Percentiles rank a stretch among this genome's conserved stretches.
phyloP scores from a whole-genome alignment of 2,329 filamentous ascomycete genomes.

The Xylariaceae sp. region DNA sequence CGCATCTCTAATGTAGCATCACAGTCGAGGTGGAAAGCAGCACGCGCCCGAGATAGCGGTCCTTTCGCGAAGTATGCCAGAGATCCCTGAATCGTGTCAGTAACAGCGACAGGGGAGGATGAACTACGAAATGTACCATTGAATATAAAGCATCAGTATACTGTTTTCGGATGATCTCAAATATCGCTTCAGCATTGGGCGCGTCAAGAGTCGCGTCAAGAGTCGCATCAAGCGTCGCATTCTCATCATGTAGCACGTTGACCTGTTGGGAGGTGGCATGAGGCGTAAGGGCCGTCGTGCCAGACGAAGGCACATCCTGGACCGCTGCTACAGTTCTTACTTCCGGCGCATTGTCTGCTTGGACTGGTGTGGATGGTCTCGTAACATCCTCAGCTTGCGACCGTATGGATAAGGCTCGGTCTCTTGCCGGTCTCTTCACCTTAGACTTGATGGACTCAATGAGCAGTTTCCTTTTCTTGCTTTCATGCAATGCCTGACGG shows the following conservation, averaged over 20 bases:
- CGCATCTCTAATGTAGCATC: slow-evolving; percentile 55
- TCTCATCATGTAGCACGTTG: slow-evolving; percentile 9
- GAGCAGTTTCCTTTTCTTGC: slow-evolving; percentile 52
- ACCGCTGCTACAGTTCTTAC: neutral
- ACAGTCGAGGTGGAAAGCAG: slow-evolving; percentile 60
- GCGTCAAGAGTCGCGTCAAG: slow-evolving; percentile 23
- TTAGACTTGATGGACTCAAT: slow-evolving; percentile 60
- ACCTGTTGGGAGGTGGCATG: slow-evolving; percentile 11
- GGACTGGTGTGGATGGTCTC: slow-evolving; percentile 14
- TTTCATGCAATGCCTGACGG: slow-evolving; percentile 43
- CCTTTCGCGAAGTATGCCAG: slow-evolving; percentile 82
- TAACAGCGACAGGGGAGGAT: neutral
- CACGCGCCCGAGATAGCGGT: slow-evolving; percentile 67
- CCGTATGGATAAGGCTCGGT: slow-evolving; percentile 37
- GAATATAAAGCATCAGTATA: slow-evolving; percentile 60
- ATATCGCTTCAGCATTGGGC: slow-evolving; percentile 47
- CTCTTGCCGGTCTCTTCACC: slow-evolving; percentile 48
- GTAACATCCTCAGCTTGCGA: slow-evolving; percentile 10
- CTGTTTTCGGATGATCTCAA: slow-evolving; percentile 53
- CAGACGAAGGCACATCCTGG: neutral
- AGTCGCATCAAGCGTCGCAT: slow-evolving; percentile 26
- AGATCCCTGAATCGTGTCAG: slow-evolving; percentile 57
- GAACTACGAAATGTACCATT: slow-evolving; percentile 42
- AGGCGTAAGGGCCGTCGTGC: neutral
- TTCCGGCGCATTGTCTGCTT: slow-evolving; percentile 1